Evolutionary conservation across 1,284 basidiomycete genomes (phyloP), one percentile per base, ranked within the genome.

Genomic region (Inonotus obliquus): DNA sequence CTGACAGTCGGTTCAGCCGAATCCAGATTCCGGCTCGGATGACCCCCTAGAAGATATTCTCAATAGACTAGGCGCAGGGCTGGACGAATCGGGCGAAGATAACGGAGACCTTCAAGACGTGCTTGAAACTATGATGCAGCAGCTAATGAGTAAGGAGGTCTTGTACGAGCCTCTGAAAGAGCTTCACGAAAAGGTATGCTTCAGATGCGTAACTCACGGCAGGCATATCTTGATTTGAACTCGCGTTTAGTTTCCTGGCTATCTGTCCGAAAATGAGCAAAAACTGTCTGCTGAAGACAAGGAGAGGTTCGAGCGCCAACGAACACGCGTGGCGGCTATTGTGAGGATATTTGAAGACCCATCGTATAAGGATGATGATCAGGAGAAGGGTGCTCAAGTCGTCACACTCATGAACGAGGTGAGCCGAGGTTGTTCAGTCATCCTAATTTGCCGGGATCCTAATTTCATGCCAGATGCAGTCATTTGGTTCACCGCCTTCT

Each of bases 101-200:
- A 87, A 87, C 21, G 83, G 82, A 38, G 85, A 89, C 58, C 74
- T 96, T 6, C 84, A 87, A 54, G 85, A 83, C 9, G 79, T 97
- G 67, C 79, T 99, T 23, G 94, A 98, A 72, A 84, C 79, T 44
- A 93, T 98, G 90, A 94, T 96, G 95, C 82, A 84, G 17, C 89
- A 95, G 71, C 80, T 99, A 52, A 94, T 99, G 92, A 89, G 86
- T 73, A 95, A 94, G 71, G 94, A 98, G 1, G 83, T 98, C 10
- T 76, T 97, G 19, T 93, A 98, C 69, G 95, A 97, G 66, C 96
- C 96, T 0, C 75, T 98, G 69, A 91, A 91, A 67, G 96, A 98
- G 71, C 77, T 99, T 35, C 80, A 85, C 17, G 85, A 90, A 17
- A 94, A 95, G 76, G 95, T 52, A 35, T 52, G 25, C 23, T 23